Conservation (phyloP, 2,329 filamentous ascomycete genomes). For the Rutstroemia sp. region DNA sequence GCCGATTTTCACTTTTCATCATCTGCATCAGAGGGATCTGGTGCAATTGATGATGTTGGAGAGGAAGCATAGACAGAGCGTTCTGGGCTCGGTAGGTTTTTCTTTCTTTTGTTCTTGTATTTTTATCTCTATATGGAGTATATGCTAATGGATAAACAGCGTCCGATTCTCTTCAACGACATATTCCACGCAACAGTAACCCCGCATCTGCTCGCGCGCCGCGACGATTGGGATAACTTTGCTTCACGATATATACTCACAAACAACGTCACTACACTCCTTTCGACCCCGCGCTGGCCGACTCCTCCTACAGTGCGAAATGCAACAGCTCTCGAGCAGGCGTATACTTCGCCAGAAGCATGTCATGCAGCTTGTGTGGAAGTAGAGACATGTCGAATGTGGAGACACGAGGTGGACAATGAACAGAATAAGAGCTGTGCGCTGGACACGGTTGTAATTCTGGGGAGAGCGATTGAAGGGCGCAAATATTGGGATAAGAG, state of each 20-base stretch:
- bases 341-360: neutral
- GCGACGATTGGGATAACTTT: constrained; percentile 11
- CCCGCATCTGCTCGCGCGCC: neutral
- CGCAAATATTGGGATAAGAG: neutral
- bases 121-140: neutral
- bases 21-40: constrained; percentile 11
- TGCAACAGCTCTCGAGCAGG: neutral
- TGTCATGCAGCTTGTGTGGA: constrained; percentile 1
- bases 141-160: neutral
- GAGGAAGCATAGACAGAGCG: neutral
- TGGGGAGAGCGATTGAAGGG: neutral
- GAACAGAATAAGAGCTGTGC: neutral
- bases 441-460: neutral
- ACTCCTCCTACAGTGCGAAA: neutral
- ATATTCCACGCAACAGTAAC: neutral
- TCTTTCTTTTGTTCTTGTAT: neutral
- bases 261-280: neutral
- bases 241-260: constrained; percentile 4
- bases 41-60: constrained; percentile 4
- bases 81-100: neutral
- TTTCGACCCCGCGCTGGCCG: neutral
- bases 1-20: constrained; percentile 11
- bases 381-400: neutral
- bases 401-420: constrained; percentile 1
- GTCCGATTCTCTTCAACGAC: neutral